Conservation (phyloP, 1,284 basidiomycete genomes). For the Hypsizygus ulmarius region DNA sequence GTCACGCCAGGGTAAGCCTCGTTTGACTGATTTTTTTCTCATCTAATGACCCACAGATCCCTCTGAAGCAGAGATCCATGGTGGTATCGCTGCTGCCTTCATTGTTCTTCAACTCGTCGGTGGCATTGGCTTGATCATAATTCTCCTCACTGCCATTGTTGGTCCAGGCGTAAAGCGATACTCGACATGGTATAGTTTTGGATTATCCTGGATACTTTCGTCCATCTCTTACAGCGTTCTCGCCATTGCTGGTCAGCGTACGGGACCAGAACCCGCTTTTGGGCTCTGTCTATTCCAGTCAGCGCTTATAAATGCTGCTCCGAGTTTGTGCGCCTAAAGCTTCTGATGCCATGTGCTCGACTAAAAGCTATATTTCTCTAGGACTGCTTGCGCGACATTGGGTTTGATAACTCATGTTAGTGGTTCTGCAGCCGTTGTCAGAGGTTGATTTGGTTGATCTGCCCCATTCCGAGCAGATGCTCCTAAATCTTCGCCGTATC, state of each 20-base stretch:
- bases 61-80: constrained; percentile 6
- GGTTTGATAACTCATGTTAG: constrained; percentile 22
- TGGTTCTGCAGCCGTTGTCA: not conserved
- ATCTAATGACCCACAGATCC: not conserved
- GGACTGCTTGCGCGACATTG: constrained; percentile 25
- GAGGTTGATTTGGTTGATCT: not conserved
- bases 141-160: constrained; percentile 25
- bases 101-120: constrained; percentile 27
- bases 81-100: constrained; percentile 21
- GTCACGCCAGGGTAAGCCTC: constrained; percentile 3
- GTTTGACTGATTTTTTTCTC: not conserved
- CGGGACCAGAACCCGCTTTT: constrained; percentile 14
- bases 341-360: not conserved
- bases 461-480: constrained; percentile 10
- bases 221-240: constrained; percentile 28
- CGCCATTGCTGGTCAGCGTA: constrained; percentile 25
- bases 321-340: constrained; percentile 22
- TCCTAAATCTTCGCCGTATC: constrained; percentile 15
- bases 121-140: constrained; percentile 22
- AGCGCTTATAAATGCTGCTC: constrained; percentile 25
- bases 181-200: constrained; percentile 32
- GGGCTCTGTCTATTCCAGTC: constrained; percentile 25
- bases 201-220: constrained; percentile 29
- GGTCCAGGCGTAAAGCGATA: constrained; percentile 25
- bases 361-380: not conserved